A percentile compares a stretch with the other conserved stretches of the same genome.
phyloP scores from a whole-genome alignment of 2,329 filamentous ascomycete species.

The Cercospora sp. region DNA sequence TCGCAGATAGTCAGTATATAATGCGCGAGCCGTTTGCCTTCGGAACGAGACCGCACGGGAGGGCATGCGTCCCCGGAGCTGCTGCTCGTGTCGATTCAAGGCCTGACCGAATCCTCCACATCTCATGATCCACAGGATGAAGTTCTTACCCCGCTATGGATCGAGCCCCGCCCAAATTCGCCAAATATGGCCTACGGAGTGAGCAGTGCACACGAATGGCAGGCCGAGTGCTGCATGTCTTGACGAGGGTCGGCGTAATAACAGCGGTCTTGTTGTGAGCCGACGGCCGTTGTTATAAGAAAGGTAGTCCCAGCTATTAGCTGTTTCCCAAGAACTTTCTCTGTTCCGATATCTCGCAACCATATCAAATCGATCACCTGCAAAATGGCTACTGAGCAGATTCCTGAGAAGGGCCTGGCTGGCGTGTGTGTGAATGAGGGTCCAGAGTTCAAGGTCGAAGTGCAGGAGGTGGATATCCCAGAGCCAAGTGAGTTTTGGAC shows the following conservation, averaged over 20 bases:
- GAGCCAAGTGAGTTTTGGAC: slow-evolving; percentile 50
- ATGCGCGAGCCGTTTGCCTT: neutral
- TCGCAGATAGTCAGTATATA: neutral
- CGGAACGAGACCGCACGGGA: neutral
- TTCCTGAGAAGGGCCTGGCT: slow-evolving; percentile 53
- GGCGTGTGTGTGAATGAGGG: slow-evolving; percentile 54
- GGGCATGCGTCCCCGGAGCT: neutral
- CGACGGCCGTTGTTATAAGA: neutral
- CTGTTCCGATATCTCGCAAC: neutral
- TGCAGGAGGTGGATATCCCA: slow-evolving; percentile 52
- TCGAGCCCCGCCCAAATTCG: neutral
- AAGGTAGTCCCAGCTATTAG: neutral
- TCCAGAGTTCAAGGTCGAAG: slow-evolving; percentile 50
- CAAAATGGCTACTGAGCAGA: slow-evolving; percentile 14
- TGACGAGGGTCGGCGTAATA: neutral
- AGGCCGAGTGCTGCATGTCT: neutral
- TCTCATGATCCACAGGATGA: neutral
- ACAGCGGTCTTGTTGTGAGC: neutral
- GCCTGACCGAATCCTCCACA: neutral
- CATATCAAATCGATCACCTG: neutral
- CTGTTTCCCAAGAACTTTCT: neutral
- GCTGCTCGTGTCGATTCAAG: neutral
- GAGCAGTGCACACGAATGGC: neutral
- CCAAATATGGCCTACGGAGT: neutral
- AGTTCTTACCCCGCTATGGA: neutral